Percentiles rank a stretch among this genome's conserved stretches.
These are phyloP conservation scores for Tricholoma matsutake DNA, from an alignment of 768 basidiomycete species.

Conservation along the genomic window DNA sequence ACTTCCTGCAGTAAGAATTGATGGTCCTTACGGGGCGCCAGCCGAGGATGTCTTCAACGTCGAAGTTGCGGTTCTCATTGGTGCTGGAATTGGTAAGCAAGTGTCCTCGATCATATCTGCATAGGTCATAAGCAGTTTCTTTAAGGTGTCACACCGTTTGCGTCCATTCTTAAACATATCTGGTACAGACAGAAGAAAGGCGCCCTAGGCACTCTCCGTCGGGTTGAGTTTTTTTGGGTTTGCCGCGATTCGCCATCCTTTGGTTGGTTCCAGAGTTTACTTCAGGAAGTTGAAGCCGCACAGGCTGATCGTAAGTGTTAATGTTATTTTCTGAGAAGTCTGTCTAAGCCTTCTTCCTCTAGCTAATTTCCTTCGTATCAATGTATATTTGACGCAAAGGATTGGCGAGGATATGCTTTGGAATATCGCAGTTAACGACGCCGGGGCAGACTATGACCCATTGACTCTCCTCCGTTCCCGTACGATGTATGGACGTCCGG, in stretches of 20 bases:
- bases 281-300: conserved; percentile 85
- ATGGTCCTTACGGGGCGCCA: conserved; percentile 92
- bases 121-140: conserved; percentile 4
- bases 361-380: conserved; percentile 93
- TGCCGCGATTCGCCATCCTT: conserved; percentile 95
- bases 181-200: conserved; percentile 89
- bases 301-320: conserved; percentile 78
- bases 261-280: conserved; percentile 91
- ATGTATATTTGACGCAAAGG: conserved; percentile 87
- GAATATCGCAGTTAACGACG: conserved; percentile 89
- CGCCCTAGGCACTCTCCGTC: conserved; percentile 72
- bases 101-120: background rate
- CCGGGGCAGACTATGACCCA: conserved; percentile 83
- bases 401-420: conserved; percentile 84
- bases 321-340: background rate
- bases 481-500: conserved; percentile 90
- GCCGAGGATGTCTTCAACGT: conserved; percentile 86
- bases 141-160: conserved; percentile 88
- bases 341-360: conserved; percentile 11
- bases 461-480: conserved; percentile 84
- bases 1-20: conserved; percentile 73
- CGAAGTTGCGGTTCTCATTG: conserved; percentile 88
- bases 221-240: conserved; percentile 95
- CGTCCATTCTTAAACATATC: conserved; percentile 91
- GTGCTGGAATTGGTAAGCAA: conserved; percentile 83